These are phyloP conservation scores for Avicennia marina DNA, from an alignment of 257 asterid genomes.

Conservation along the genomic window DNA sequence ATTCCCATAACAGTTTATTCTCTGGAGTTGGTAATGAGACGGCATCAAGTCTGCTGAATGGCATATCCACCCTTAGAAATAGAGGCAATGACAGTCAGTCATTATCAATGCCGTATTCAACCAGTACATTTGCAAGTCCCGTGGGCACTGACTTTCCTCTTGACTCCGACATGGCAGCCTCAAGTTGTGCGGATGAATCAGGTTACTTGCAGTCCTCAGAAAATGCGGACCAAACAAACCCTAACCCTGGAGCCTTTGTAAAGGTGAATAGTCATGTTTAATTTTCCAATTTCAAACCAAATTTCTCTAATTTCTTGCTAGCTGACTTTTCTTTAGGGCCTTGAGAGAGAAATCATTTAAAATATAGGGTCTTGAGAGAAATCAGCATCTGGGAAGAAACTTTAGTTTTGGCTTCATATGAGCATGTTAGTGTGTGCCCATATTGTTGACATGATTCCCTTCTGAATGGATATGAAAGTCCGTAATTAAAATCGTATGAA, in stretches of 20 bases:
- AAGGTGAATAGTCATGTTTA: slow-evolving; percentile 45
- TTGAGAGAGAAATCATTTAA: no score
- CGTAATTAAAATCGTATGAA: no score
- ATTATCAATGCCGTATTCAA: slow-evolving; percentile 48
- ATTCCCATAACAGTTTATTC: slow-evolving; percentile 50
- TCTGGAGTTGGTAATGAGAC: slow-evolving; percentile 52
- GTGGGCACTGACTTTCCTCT: background rate
- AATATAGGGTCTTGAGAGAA: no score
- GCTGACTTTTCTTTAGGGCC: no score
- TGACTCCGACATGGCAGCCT: slow-evolving; percentile 49
- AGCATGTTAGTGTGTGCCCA: no score
- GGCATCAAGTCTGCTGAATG: slow-evolving; percentile 39
- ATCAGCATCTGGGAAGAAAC: no score
- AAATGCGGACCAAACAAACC: slow-evolving; percentile 67
- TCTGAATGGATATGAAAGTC: no score
- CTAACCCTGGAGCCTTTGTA: slow-evolving; percentile 64
- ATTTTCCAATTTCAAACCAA: background rate
- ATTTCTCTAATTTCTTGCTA: background rate
- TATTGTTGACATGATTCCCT: no score
- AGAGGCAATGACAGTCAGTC: slow-evolving; percentile 42
- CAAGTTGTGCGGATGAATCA: slow-evolving; percentile 83
- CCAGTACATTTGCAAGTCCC: background rate
- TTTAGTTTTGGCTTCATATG: no score
- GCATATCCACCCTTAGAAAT: slow-evolving; percentile 40
- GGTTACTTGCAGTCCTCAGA: slow-evolving; percentile 83